Conservation (phyloP, 2,329 filamentous ascomycete genomes). For the Knufia fluminis region DNA sequence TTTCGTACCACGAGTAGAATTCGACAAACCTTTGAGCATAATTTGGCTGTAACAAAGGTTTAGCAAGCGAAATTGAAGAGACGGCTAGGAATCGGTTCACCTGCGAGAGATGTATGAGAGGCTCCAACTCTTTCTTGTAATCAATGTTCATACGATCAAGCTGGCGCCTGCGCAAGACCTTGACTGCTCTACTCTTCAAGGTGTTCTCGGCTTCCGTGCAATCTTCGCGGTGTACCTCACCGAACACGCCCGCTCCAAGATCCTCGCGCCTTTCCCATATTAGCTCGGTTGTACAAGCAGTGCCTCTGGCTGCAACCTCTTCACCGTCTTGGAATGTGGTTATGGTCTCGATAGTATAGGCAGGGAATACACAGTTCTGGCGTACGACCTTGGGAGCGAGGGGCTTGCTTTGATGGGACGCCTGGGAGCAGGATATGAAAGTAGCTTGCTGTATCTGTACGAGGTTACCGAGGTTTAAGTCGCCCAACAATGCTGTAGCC, state of each 20-base stretch:
- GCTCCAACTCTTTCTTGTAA: slow-evolving; percentile 11
- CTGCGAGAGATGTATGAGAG: slow-evolving; percentile 10
- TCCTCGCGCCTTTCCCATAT: neutral
- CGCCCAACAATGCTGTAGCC: no score
- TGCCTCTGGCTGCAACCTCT: neutral
- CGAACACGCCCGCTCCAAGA: slow-evolving; percentile 1
- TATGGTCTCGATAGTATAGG: neutral
- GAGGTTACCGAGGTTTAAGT: no score
- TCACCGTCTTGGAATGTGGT: neutral
- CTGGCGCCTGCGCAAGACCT: slow-evolving; percentile 3
- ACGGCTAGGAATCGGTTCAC: neutral
- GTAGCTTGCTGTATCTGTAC: no score
- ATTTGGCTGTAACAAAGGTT: slow-evolving; percentile 2
- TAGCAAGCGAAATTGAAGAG: neutral
- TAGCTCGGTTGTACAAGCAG: no score
- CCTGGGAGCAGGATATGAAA: no score
- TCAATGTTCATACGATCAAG: neutral
- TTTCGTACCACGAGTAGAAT: slow-evolving; percentile 32
- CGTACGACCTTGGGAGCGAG: neutral
- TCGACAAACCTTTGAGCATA: slow-evolving; percentile 24
- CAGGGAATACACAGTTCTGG: neutral
- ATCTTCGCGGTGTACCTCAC: slow-evolving; percentile 7
- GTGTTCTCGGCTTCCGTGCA: neutral
- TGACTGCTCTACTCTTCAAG: slow-evolving; percentile 7
- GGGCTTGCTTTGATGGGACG: no score